These are phyloP conservation scores for Candida boleticola DNA, from an alignment of 805 yeast species.

Conservation along the genomic window DNA sequence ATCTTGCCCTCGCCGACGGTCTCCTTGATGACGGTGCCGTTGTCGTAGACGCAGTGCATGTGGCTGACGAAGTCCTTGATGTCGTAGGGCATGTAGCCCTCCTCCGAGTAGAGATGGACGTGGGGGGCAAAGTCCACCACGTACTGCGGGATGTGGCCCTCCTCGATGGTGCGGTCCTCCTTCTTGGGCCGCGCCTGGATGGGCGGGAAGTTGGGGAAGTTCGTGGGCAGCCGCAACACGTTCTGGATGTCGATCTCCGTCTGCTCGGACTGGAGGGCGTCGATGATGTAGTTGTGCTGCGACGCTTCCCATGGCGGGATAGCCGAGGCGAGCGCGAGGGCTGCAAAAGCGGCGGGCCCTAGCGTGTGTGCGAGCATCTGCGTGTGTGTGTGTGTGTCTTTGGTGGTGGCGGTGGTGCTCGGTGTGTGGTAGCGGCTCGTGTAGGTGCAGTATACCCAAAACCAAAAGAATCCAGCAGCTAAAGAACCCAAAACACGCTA, in stretches of 20 bases:
- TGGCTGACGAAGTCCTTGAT: conserved; percentile 64
- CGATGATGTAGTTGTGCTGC: conserved; percentile 19
- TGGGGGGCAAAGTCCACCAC: conserved; percentile 69
- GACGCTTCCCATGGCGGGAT: conserved; percentile 17
- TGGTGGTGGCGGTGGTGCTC: neutral
- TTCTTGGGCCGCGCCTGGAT: conserved; percentile 29
- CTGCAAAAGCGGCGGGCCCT: conserved; percentile 3
- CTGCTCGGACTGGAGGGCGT: conserved; percentile 17
- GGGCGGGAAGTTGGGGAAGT: conserved; percentile 32
- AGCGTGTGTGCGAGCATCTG: neutral
- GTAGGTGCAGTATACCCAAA: no score
- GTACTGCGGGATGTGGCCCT: conserved; percentile 63
- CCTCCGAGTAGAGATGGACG: conserved; percentile 87
- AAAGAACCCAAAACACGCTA: no score
- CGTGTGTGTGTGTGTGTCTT: neutral
- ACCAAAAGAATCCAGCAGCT: no score
- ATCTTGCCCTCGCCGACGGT: conserved; percentile 29
- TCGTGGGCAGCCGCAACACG: conserved; percentile 24
- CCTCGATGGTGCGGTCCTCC: conserved; percentile 36
- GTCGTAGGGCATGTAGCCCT: conserved; percentile 80
- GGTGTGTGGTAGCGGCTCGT: no score
- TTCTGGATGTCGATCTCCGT: conserved; percentile 22
- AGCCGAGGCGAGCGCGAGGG: conserved; percentile 9
- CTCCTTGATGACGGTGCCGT: conserved; percentile 43
- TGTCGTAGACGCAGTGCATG: conserved; percentile 54